A percentile compares a stretch with the other conserved stretches of the same genome.
phyloP scores from a whole-genome alignment of 768 basidiomycete species.

The Ephemerocybe angulata region DNA sequence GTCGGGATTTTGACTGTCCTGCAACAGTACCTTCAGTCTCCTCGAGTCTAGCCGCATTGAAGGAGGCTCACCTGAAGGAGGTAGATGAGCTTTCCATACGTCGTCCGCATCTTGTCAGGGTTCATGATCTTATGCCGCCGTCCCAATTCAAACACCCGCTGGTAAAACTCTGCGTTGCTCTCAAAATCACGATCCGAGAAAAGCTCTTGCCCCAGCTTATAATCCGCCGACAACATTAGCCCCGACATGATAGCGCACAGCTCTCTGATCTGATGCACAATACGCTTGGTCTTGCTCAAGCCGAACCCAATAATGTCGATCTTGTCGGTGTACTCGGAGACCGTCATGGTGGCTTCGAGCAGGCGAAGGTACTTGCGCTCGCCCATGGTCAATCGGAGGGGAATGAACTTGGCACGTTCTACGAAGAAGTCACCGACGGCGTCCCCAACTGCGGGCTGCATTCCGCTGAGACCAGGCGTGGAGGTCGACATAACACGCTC shows the following conservation, averaged over 20 bases:
- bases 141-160: conserved; percentile 77
- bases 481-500: conserved; percentile 33
- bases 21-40: no score
- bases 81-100: conserved; percentile 84
- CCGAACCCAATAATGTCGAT: conserved; percentile 80
- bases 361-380: conserved; percentile 86
- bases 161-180: conserved; percentile 76
- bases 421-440: conserved; percentile 83
- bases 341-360: conserved; percentile 78
- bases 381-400: conserved; percentile 64
- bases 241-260: conserved; percentile 87
- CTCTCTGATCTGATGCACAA: conserved; percentile 83
- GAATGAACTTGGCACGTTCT: conserved; percentile 77
- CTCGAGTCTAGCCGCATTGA: no score
- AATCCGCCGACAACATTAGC: conserved; percentile 76
- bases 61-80: conserved; percentile 60
- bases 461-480: conserved; percentile 23
- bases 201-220: conserved; percentile 84
- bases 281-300: conserved; percentile 79
- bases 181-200: conserved; percentile 81
- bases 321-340: conserved; percentile 88
- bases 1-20: conserved; percentile 85
- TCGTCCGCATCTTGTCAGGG: conserved; percentile 87
- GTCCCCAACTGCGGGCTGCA: conserved; percentile 55
- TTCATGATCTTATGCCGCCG: conserved; percentile 89